Evolutionary conservation across 2,329 filamentous ascomycete genomes (phyloP).

Genomic region (Seiridium cupressi): DNA sequence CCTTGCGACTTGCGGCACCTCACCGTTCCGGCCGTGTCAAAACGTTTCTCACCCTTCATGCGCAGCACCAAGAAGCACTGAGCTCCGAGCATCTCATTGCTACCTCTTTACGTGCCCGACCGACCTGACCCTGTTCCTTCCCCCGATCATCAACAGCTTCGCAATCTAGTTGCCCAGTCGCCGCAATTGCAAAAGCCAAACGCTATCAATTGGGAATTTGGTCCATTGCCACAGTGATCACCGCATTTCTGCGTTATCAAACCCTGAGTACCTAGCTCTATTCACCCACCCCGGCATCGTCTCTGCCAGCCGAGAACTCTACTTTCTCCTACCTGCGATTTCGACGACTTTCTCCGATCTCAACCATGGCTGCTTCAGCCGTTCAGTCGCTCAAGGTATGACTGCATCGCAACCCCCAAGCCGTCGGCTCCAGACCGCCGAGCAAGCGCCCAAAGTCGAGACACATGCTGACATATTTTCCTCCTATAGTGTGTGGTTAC

Average conservation of each 20-base stretch:
- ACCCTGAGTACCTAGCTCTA: neutral
- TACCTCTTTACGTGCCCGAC: too few relatives aligned
- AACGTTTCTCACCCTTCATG: slow-evolving; percentile 37
- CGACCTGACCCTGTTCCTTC: neutral
- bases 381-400: slow-evolving; percentile 90
- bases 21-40: slow-evolving; percentile 34
- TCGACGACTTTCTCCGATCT: slow-evolving; percentile 15
- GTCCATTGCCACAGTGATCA: slow-evolving; percentile 6
- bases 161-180: neutral
- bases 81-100: neutral
- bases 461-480: slow-evolving; percentile 26
- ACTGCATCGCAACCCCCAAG: slow-evolving; percentile 11
- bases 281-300: neutral
- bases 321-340: slow-evolving; percentile 12
- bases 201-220: slow-evolving; percentile 1
- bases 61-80: slow-evolving; percentile 8
- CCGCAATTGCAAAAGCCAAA: neutral
- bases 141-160: slow-evolving; percentile 8
- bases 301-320: neutral
- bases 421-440: neutral
- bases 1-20: slow-evolving; percentile 33
- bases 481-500: slow-evolving; percentile 85
- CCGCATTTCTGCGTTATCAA: slow-evolving; percentile 4
- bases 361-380: slow-evolving; percentile 76
- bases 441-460: slow-evolving; percentile 10